Conservation (phyloP, 2,329 filamentous ascomycete genomes). For the Neofusicoccum umdonicola region DNA sequence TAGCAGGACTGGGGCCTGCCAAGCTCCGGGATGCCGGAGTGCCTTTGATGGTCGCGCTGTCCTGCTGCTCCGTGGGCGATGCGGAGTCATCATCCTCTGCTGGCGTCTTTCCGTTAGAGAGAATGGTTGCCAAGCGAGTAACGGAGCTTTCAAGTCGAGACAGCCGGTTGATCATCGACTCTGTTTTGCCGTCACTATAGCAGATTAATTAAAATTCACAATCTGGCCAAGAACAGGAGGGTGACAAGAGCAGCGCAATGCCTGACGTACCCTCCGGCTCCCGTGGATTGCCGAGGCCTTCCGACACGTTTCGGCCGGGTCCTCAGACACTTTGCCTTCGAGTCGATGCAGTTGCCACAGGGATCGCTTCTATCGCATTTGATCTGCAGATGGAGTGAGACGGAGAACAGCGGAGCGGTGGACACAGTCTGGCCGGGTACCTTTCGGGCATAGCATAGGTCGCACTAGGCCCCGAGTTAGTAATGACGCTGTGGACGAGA, state of each 20-base stretch:
- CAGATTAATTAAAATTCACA: neutral
- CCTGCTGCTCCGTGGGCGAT: neutral
- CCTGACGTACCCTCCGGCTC: neutral
- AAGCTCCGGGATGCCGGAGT: neutral
- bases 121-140: neutral
- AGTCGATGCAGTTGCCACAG: slow-evolving; percentile 29
- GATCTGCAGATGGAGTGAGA: slow-evolving; percentile 24
- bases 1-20: neutral
- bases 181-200: slow-evolving; percentile 12
- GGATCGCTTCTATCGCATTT: slow-evolving; percentile 36
- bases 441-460: slow-evolving; percentile 16
- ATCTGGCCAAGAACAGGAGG: too few species aligned
- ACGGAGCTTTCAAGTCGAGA: slow-evolving; percentile 9
- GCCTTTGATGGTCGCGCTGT: neutral
- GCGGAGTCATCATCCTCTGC: neutral
- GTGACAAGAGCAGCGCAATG: too few species aligned
- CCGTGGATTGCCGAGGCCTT: slow-evolving; percentile 3
- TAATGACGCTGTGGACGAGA: neutral
- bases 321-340: slow-evolving; percentile 31
- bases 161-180: slow-evolving; percentile 4
- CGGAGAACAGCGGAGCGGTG: neutral
- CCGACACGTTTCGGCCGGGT: slow-evolving; percentile 20
- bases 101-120: neutral
- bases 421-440: neutral
- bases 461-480: neutral